phyloP scores from a whole-genome alignment of 116 monocot species.

The Trichopus zeylanicus region DNA sequence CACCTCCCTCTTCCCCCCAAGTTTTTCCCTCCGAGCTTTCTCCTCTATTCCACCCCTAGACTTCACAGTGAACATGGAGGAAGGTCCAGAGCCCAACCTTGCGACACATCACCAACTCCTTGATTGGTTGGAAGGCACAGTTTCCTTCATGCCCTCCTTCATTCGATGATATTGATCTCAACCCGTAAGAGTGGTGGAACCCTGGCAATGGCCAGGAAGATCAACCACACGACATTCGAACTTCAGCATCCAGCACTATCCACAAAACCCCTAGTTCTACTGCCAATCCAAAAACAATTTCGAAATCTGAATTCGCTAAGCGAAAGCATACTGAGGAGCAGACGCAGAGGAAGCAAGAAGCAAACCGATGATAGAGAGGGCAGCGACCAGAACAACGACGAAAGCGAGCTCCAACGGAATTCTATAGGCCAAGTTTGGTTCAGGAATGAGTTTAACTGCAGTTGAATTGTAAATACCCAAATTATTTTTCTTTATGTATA shows the following conservation, averaged over 20 bases:
- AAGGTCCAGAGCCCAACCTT: conserved; percentile 7
- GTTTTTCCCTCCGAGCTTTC: not conserved
- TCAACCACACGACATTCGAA: not conserved
- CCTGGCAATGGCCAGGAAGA: conserved; percentile 14
- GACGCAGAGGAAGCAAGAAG: not conserved
- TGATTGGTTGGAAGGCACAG: conserved; percentile 58
- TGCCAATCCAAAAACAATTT: not conserved
- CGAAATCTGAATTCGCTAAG: conserved; percentile 25
- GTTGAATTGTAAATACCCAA: no score
- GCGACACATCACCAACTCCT: conserved; percentile 23
- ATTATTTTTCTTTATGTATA: no score
- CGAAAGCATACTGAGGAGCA: conserved; percentile 9
- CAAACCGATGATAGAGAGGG: conserved; percentile 7
- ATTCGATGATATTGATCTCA: conserved; percentile 10
- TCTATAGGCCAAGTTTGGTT: no score
- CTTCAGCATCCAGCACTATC: conserved; percentile 1
- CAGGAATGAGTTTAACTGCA: no score
- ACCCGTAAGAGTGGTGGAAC: conserved; percentile 41
- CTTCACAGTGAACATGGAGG: conserved; percentile 18
- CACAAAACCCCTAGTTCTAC: not conserved
- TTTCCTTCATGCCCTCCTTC: conserved; percentile 39
- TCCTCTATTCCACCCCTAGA: not conserved
- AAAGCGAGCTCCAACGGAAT: conserved; percentile 5
- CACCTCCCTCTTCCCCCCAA: not conserved
- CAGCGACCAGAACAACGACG: not conserved